These are phyloP conservation scores for Glycyrrhiza uralensis DNA, from an alignment of 306 rosid species.

Conservation along the genomic window DNA sequence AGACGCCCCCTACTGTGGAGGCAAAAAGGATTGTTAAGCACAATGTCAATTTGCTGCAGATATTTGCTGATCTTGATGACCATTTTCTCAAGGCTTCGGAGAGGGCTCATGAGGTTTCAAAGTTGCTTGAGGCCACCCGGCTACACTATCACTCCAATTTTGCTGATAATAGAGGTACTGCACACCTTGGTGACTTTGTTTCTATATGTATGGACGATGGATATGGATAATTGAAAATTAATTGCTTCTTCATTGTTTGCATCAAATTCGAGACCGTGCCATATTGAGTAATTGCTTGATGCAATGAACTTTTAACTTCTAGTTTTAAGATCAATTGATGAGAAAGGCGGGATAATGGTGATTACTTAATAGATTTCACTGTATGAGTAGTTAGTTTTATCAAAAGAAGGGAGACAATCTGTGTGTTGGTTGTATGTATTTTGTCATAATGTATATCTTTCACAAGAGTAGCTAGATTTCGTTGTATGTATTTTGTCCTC, in stretches of 20 bases:
- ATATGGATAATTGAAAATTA: neutral
- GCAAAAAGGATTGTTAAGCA: slow-evolving; percentile 47
- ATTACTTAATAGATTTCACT: slow-evolving; percentile 1
- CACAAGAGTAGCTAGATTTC: neutral
- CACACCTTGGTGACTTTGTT: neutral
- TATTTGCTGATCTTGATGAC: slow-evolving; percentile 65
- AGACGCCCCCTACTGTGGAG: slow-evolving; percentile 34
- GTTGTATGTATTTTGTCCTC: neutral
- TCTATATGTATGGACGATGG: neutral
- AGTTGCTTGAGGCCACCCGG: slow-evolving; percentile 92
- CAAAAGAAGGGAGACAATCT: neutral
- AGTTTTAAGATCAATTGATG: neutral
- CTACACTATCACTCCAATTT: slow-evolving; percentile 95
- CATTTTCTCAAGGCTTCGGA: slow-evolving; percentile 89
- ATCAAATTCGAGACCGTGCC: neutral
- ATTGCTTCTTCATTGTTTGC: neutral
- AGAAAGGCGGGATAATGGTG: neutral
- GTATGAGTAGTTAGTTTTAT: neutral
- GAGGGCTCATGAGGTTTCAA: slow-evolving; percentile 85
- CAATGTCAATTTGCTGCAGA: slow-evolving; percentile 35
- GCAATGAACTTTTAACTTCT: neutral
- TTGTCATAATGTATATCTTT: neutral
- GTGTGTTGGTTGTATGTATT: neutral
- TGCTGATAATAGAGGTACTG: slow-evolving; percentile 89
- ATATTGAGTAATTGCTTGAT: neutral